A percentile compares a stretch with the other conserved stretches of the same genome.
Conservation (phyloP, 495 filamentous ascomycete genomes). For the Aspergillus carlsbadensis region DNA sequence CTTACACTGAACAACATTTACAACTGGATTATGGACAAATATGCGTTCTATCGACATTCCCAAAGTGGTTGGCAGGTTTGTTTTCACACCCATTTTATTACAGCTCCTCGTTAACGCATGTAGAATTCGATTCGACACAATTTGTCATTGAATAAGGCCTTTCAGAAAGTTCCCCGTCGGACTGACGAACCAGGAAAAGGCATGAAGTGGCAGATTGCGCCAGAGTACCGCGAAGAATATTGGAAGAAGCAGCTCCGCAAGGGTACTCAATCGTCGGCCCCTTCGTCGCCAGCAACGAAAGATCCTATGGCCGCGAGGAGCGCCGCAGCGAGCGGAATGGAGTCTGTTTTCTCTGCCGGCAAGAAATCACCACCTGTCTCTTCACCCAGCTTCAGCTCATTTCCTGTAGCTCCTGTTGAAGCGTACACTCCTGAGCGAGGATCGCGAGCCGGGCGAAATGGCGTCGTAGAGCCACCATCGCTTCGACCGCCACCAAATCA, state of each 20-base stretch:
- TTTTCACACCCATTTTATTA: conserved; percentile 6
- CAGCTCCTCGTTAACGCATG: conserved; percentile 5
- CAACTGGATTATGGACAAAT: conserved; percentile 81
- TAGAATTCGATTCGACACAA: conserved; percentile 97
- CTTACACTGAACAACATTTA: conserved; percentile 89
- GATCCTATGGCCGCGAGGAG: conserved; percentile 29
- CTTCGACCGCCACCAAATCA: conserved; percentile 36
- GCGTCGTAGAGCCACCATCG: conserved; percentile 30
- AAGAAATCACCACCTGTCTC: conserved; percentile 54
- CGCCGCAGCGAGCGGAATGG: conserved; percentile 36
- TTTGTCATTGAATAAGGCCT: conserved; percentile 87
- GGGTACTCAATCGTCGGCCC: conserved; percentile 46
- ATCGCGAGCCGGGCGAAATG: conserved; percentile 36
- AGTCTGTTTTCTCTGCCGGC: conserved; percentile 42
- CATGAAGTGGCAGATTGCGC: conserved; percentile 95
- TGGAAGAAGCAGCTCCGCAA: conserved; percentile 57
- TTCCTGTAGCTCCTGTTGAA: conserved; percentile 47
- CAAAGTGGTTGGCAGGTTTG: conserved; percentile 85
- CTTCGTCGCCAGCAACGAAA: conserved; percentile 47
- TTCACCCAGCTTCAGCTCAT: conserved; percentile 47
- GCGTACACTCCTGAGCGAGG: conserved; percentile 49
- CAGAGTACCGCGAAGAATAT: conserved; percentile 75
- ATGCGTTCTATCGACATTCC: conserved; percentile 85
- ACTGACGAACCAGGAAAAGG: conserved; percentile 97
- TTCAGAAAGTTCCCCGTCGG: conserved; percentile 84